Percentiles rank a stretch among this genome's conserved stretches.
phyloP scores from a whole-genome alignment of 2,329 filamentous ascomycete genomes.

The Periglandula ipomoeae region DNA sequence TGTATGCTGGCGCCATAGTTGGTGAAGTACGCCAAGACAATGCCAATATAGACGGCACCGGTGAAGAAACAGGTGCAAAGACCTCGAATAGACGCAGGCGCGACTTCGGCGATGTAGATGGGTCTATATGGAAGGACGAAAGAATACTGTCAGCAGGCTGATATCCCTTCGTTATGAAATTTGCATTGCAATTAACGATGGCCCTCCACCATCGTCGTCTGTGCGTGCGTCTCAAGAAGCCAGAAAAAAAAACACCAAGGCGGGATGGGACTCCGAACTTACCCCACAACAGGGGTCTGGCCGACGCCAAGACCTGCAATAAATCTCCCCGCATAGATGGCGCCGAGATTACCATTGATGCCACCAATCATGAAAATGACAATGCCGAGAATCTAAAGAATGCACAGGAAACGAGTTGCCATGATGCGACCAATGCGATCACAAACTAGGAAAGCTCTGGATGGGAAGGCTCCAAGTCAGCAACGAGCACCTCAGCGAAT shows the following conservation, averaged over 20 bases:
- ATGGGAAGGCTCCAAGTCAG: background rate
- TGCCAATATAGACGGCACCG: conserved; percentile 60
- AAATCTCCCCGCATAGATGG: conserved; percentile 57
- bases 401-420: conserved; percentile 49
- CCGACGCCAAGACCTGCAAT: conserved; percentile 58
- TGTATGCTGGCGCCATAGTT: conserved; percentile 52
- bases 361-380: conserved; percentile 46
- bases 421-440: conserved; percentile 54
- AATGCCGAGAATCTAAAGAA: conserved; percentile 49
- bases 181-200: too few species aligned
- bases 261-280: conserved; percentile 8
- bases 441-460: conserved; percentile 48
- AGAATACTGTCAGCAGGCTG: background rate
- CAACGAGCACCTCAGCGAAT: background rate
- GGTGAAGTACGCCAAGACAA: conserved; percentile 71
- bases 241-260: background rate
- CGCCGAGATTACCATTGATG: conserved; percentile 41
- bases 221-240: too few species aligned
- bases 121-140: conserved; percentile 29
- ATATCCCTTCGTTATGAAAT: too few species aligned
- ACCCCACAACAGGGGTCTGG: conserved; percentile 56
- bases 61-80: conserved; percentile 56
- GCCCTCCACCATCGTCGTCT: too few species aligned
- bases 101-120: conserved; percentile 64
- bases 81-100: conserved; percentile 59